Base-by-base conservation (phyloP, 352 stramenopile genomes). In the Pythium diclinum region DNA sequence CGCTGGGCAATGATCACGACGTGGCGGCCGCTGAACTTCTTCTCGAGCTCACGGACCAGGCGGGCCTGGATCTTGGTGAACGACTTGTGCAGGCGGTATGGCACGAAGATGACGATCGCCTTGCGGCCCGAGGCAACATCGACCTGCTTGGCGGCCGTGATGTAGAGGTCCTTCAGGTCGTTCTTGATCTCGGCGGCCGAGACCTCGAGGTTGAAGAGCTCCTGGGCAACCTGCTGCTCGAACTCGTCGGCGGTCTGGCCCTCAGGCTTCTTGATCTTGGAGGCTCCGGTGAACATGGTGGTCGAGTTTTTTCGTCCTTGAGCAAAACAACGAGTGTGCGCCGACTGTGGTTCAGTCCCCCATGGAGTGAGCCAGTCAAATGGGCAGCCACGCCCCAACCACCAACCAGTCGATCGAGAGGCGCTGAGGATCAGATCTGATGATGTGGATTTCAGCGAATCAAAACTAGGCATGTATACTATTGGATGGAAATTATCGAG, bases 21-120 rank as follows among this genome's bases (percentile, higher is more conserved):
- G 84, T 99, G 96, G 68, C 89, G 88, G 74, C 97, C 98, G 59
- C 73, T 98, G 85, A 99, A 99, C 85, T 99, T 99, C 94, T 99
- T 99, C 89, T 99, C 97, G 52, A 99, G 81, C 83, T 99, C 98
- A 60, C 96, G 94, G 44, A 99, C 96, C 58, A 99, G 91, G 71
- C 93, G 91, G 33, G 87, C 81, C 77, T 99, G 98, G 76, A 99
- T 98, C 88, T 99, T 99, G 83, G 98, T 94, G 91, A 99, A 99
- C 61, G 88, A 86, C 71, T 94, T 97, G 71, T 99, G 91, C 55
- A 99, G 89, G 63, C 97, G 96, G 95, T 91, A 99, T 14, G 97
- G 98, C 69, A 99, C 97, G 80, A 99, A 99, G 71, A 99, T 85
- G 53, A 99, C 89, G 78, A 99, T 99, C 36, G 97, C 97, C 83